Percentiles rank a stretch among this genome's conserved stretches.
Conservation (phyloP, 2,329 filamentous ascomycete genomes). For the Cercospora brassicicola region DNA sequence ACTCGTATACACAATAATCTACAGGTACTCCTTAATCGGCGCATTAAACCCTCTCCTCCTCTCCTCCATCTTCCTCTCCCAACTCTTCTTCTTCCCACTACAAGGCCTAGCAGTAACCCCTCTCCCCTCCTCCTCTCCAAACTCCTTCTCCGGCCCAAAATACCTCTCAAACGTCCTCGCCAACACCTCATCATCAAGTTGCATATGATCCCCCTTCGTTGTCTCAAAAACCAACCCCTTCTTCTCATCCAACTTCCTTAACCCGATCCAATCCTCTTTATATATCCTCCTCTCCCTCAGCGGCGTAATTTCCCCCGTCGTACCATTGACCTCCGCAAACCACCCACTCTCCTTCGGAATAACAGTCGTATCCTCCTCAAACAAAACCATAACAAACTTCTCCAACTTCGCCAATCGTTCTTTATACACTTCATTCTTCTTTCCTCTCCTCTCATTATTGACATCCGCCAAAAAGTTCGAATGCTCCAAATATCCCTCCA, state of each 20-base stretch:
- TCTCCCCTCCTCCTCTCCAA: not conserved
- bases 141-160: constrained; percentile 53
- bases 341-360: constrained; percentile 87
- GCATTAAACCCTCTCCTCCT: constrained; percentile 4
- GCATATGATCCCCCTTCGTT: constrained; percentile 79
- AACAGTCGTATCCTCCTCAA: constrained; percentile 80
- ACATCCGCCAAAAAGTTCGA: constrained; percentile 93
- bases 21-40: constrained; percentile 20
- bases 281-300: constrained; percentile 73
- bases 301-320: constrained; percentile 60
- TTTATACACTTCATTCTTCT: constrained; percentile 74
- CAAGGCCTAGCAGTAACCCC: not conserved
- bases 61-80: constrained; percentile 8
- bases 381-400: constrained; percentile 85
- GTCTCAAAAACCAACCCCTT: constrained; percentile 74
- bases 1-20: not conserved
- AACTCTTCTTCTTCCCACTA: constrained; percentile 9
- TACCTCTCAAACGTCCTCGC: constrained; percentile 65
- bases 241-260: constrained; percentile 75
- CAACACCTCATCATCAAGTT: constrained; percentile 66
- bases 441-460: constrained; percentile 76
- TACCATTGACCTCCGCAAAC: constrained; percentile 83
- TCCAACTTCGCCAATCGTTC: constrained; percentile 67
- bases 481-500: constrained; percentile 68
- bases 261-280: constrained; percentile 87